Evolutionary conservation across 257 asterid genomes (phyloP), one percentile per base, ranked within the genome.

Genomic region (Scutellaria barbata): DNA sequence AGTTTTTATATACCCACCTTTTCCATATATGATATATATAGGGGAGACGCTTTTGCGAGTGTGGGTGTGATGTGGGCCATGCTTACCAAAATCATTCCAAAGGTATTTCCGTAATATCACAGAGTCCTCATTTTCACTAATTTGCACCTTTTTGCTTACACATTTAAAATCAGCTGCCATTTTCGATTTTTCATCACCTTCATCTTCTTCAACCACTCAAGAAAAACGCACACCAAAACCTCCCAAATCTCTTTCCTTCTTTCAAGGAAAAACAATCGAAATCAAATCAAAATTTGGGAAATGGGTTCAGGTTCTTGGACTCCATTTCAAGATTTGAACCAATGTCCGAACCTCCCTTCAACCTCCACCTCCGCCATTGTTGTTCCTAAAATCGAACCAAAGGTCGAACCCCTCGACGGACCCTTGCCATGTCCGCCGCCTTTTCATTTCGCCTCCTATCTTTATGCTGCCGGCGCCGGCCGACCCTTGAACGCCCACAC

Each of bases 391-490:
- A 59, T 65, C 16, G 91, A 84, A 66, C 95, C 92, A 0, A 88
- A 86, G 50, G 80, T 82, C 17, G 94, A 89, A 69, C 96, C 97
- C 39, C 37, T 81, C 1, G 89, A 90, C 39, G 95, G 84, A 6
- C 45, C 79, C 39, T 41, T 55, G 0, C 68, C 75, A 1, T 56
- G 77, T 6, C 82, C 71, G 6, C 41, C 59, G 1, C 66, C 69
- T 16, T 56, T 52, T 68, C 58, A 63, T 5, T 71, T 46, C 64
- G 0, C 76, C 62, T 37, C 17, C 30, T 37, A 78, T 11, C 63
- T 53, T 7, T 7, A 66, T 9, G 10, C 69, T 11, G 10, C 60
- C 11, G 14, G 71, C 3, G 14, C 78, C 20, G 4, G 74, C 13
- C 12, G 58, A 37, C 1, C 74, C 1, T 3, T 46, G 25, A 10